A percentile compares a stretch with the other conserved stretches of the same genome.
Evolutionary conservation across 495 filamentous ascomycete genomes (phyloP).

Genomic region (Aspergillus ostianus): DNA sequence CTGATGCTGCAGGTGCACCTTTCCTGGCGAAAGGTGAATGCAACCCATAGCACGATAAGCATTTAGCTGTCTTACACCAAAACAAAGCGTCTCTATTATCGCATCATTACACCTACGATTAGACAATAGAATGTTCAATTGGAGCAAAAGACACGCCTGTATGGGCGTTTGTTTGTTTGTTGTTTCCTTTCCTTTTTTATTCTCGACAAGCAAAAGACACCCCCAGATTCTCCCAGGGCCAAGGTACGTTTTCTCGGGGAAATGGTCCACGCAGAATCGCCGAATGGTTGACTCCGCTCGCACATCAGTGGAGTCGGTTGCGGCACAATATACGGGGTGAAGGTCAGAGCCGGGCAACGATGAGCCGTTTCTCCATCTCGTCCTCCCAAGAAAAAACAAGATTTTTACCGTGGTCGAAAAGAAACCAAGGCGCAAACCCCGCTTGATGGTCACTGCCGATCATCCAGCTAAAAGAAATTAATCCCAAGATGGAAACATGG

Average conservation of each 20-base stretch:
- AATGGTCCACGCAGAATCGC: constrained; percentile 1
- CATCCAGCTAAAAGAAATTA: constrained; percentile 10
- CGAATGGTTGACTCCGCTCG: constrained; percentile 6
- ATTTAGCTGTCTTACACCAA: neutral
- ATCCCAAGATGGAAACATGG: constrained; percentile 4
- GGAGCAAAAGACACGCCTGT: neutral
- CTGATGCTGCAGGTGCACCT: neutral
- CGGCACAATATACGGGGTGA: constrained; percentile 1
- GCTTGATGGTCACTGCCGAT: constrained; percentile 13
- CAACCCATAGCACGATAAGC: neutral
- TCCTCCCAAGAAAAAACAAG: constrained; percentile 6
- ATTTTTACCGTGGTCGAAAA: constrained; percentile 9
- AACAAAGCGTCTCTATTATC: too few relatives aligned
- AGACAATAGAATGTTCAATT: neutral
- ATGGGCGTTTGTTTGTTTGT: too few relatives aligned
- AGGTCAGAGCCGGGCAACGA: neutral
- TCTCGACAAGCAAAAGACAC: neutral
- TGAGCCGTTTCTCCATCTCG: neutral
- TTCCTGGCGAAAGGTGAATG: neutral
- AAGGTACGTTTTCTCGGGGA: neutral
- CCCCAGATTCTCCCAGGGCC: neutral
- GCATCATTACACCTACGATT: neutral
- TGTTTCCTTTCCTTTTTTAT: neutral
- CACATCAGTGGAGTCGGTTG: neutral
- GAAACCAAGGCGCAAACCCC: constrained; percentile 13